Base-by-base conservation (phyloP, 2,329 filamentous ascomycete species). In the Chrysoporthe cubensis region DNA sequence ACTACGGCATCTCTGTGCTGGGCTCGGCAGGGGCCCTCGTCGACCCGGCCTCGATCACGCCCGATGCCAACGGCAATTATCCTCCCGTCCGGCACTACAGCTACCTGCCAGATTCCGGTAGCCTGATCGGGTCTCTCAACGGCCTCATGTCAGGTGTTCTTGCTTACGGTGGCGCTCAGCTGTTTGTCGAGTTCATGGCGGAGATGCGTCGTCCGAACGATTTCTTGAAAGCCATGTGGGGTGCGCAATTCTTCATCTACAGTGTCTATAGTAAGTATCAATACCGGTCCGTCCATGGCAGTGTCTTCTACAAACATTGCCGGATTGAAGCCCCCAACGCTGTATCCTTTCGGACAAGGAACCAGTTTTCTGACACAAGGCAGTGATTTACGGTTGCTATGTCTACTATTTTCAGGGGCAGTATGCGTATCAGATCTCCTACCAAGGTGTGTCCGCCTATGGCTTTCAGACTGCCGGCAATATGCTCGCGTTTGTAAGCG, bases 111-210 rank as follows among this genome's bases (percentile, higher is more conserved):
- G 79, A 82, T 18, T 76, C 80, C 5, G 77, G 79, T 1, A 78
- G 80, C 21, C 80, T 87, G 57, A 73, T 76, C 14, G 82, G 78
- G 21, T 80, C 81, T 13, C 75, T 87, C 65, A 84, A 83, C 66
- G 84, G 84, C n/a, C 75, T 85, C 50, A 83, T 84, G 75, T 82
- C 85, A 59, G 83, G 81, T 11, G 85, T 88, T 5, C 86, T 84
- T 63, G 82, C 85, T 0, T 89, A 88, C 70, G 85, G 85, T n/a
- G 87, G 87, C 3, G 83, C 84, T 3, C 83, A 85, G 74, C 76
- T 88, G 8, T 88, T 88, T 74, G 80, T 82, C 48, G 85, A 87
- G 66, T 84, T 89, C 70, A 80, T 89, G 77, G 81, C 86, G 48
- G 81, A 83, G 76, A 82, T 82, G 80, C 77, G 77, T 44, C 78